These are phyloP conservation scores for Phlebopus sp. DNA, from an alignment of 1,284 basidiomycete species.

Conservation along the genomic window DNA sequence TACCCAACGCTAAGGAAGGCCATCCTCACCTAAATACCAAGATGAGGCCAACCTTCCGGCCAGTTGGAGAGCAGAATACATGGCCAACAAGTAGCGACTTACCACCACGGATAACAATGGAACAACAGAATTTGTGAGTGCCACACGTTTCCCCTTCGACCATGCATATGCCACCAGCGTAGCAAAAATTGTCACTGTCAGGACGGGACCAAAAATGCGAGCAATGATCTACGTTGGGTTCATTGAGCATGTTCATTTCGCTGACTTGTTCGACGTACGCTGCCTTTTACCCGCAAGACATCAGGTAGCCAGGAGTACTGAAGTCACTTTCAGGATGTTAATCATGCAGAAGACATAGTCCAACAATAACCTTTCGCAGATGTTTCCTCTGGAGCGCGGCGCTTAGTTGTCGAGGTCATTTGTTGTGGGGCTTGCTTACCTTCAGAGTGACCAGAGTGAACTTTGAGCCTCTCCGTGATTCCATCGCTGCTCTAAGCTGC, in stretches of 20 bases:
- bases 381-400: slow-evolving; percentile 29
- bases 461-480: slow-evolving; percentile 16
- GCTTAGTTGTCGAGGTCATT: slow-evolving; percentile 14
- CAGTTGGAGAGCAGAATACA: slow-evolving; percentile 3
- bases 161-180: slow-evolving; percentile 56
- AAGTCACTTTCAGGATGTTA: slow-evolving; percentile 5
- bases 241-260: slow-evolving; percentile 6
- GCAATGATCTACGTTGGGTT: slow-evolving; percentile 50
- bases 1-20: slow-evolving; percentile 3
- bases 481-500: slow-evolving; percentile 18
- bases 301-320: slow-evolving; percentile 91
- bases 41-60: slow-evolving; percentile 63
- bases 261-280: slow-evolving; percentile 39
- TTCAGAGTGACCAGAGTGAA: slow-evolving; percentile 25
- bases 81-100: slow-evolving; percentile 32
- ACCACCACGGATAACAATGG: slow-evolving; percentile 89
- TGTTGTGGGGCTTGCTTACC: slow-evolving; percentile 15
- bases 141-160: slow-evolving; percentile 50
- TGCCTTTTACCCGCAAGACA: slow-evolving; percentile 77
- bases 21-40: slow-evolving; percentile 67
- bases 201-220: slow-evolving; percentile 73
- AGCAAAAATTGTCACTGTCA: slow-evolving; percentile 80
- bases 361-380: slow-evolving; percentile 24
- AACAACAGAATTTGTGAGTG: slow-evolving; percentile 71
- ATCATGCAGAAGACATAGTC: not conserved